Base-by-base conservation (phyloP, 768 basidiomycete genomes). In the Rhizopogon roseolus region DNA sequence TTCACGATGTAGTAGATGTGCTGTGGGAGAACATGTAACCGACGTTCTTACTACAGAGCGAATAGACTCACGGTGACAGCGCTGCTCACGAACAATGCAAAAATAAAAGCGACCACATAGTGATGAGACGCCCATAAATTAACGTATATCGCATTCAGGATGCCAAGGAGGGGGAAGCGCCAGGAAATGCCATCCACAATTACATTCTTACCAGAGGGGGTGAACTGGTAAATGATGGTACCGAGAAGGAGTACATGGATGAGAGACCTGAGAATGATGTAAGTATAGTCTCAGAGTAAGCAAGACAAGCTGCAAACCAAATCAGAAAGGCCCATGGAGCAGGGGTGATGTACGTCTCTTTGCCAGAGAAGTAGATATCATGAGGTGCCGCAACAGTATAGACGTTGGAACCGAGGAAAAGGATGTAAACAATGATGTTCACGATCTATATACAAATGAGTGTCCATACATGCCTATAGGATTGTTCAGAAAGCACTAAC, bases 1-100 rank as follows among this genome's bases (percentile, higher is more conserved):
- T 96, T 95, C 66, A 98, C 87, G 54, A 90, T 75, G 66, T 95
- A 98, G 75, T 98, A 97, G 68, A 96, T 90, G 70, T 95, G 93
- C 80, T 87, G 38, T 34, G 48, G 51, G 38, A 17, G 10, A 54
- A 32, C 73, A n/a, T 58, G 76, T 77, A 7, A 79, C 79, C 6
- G 80, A 79, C 14, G 80, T 69, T 42, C 54, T 25, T 16, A 27
- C 19, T 14, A 51, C 13, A 17, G 52, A 36, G 50, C 7, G 17
- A 46, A 41, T 28, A 27, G 14, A 59, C 72, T 54, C 59, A 76
- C 74, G 55, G 77, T 75, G 36, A 87, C 83, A 41, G 79, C 62
- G 56, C 90, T 89, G 67, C 87, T 88, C 62, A 97, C 92, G 62
- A 97, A 81, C 55, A 98, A 82, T 3, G 91, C 80, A 52, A 97